Percentiles rank a stretch among this genome's conserved stretches.
Conservation (phyloP, 371 early-diverging fungal genomes). For the Mucor plumbeus region DNA sequence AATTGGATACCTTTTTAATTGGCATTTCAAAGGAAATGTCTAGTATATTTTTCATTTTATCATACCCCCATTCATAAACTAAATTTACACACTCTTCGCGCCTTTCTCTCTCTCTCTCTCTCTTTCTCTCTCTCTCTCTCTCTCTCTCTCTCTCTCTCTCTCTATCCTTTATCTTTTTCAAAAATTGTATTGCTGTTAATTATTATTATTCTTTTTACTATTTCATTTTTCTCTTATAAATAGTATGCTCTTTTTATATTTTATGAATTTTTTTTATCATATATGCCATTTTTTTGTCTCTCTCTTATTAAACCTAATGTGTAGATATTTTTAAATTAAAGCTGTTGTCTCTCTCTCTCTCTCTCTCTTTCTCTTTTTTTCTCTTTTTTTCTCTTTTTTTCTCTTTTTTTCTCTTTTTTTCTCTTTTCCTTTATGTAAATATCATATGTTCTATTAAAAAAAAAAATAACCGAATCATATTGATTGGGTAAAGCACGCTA, state of each 20-base stretch:
- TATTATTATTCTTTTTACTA: not conserved
- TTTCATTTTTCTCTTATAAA: not conserved
- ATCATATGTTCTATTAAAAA: not conserved
- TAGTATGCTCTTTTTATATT: not conserved
- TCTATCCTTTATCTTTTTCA: not conserved
- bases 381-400: not conserved
- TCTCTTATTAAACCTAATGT: not conserved
- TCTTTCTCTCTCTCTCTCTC: not conserved
- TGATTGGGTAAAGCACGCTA: too few species aligned
- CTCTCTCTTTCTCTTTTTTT: not conserved
- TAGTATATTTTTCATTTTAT: too few species aligned
- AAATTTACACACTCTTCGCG: too few species aligned
- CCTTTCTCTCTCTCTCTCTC: not conserved
- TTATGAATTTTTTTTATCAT: not conserved
- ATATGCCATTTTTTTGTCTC: not conserved
- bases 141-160: not conserved
- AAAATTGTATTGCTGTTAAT: not conserved
- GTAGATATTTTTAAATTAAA: not conserved
- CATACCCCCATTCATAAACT: too few species aligned
- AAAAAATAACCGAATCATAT: too few species aligned
- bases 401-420: not conserved
- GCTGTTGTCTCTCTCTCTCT: not conserved
- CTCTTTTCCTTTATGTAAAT: not conserved
- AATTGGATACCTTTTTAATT: not conserved
- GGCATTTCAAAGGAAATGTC: too few species aligned